A percentile compares a stretch with the other conserved stretches of the same genome.
Conservation (phyloP, 2,329 filamentous ascomycete species). For the Ophiostoma novo-ulmi region DNA sequence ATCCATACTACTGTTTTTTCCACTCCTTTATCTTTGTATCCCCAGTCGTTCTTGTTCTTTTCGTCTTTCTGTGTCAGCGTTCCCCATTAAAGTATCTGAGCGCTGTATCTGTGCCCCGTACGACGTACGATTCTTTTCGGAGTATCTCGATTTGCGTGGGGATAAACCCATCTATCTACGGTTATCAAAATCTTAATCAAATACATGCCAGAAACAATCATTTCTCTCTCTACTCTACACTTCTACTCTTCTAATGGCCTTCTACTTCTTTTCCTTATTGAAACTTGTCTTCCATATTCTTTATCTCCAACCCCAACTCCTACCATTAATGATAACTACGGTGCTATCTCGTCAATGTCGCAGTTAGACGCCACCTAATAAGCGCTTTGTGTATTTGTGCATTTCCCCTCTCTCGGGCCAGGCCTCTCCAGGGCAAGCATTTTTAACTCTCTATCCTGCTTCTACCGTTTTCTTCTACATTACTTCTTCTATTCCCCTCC, state of each 20-base stretch:
- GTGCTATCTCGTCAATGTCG: constrained; percentile 15
- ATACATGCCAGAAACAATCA: background rate
- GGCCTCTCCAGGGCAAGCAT: background rate
- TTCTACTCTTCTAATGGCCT: background rate
- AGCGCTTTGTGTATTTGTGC: background rate
- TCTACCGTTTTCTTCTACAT: background rate
- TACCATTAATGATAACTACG: constrained; percentile 13
- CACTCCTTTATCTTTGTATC: background rate
- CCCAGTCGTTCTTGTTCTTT: background rate
- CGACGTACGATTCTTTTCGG: background rate
- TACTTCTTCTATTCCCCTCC: background rate
- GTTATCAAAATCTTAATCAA: background rate
- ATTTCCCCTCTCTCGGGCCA: background rate
- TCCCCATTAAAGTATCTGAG: background rate
- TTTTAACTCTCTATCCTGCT: background rate
- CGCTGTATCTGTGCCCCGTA: background rate
- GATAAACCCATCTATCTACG: background rate
- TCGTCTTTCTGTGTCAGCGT: background rate
- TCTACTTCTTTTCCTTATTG: background rate
- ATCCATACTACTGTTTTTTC: background rate
- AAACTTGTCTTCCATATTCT: background rate
- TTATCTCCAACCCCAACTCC: background rate
- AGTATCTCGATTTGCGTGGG: background rate
- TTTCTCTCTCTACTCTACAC: background rate
- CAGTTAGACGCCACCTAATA: constrained; percentile 5